These are phyloP conservation scores for Cardamine occulta DNA, from an alignment of 345 rosid genomes.

Conservation along the genomic window DNA sequence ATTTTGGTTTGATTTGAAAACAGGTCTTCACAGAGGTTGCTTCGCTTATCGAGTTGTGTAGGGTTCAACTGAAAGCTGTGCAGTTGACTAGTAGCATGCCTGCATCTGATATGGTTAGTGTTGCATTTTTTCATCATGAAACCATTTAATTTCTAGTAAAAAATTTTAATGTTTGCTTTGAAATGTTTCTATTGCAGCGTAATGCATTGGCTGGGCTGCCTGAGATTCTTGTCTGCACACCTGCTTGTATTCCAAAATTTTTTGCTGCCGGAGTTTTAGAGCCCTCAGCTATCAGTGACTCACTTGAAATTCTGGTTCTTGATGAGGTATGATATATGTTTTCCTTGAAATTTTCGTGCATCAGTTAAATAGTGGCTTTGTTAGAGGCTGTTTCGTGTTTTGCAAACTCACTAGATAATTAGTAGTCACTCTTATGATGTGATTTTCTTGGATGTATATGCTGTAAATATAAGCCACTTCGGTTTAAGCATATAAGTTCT, in stretches of 20 bases:
- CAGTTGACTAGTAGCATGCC: constrained; percentile 77
- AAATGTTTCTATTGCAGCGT: constrained; percentile 49
- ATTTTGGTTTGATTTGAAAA: background rate
- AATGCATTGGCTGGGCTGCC: constrained; percentile 76
- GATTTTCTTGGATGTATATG: background rate
- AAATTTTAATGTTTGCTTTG: background rate
- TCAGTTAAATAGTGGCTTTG: background rate
- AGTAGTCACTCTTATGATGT: constrained; percentile 6
- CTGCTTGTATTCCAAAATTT: constrained; percentile 84
- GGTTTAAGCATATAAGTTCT: background rate
- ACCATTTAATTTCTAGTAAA: background rate
- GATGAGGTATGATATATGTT: constrained; percentile 71
- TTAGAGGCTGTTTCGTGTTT: background rate
- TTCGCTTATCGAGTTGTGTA: constrained; percentile 72
- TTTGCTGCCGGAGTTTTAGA: constrained; percentile 71
- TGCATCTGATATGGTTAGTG: constrained; percentile 72
- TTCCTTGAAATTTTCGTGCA: background rate
- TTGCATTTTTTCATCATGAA: background rate
- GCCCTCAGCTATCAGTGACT: constrained; percentile 55
- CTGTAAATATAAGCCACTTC: background rate
- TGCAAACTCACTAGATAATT: background rate
- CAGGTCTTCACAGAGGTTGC: constrained; percentile 72
- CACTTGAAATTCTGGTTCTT: constrained; percentile 82
- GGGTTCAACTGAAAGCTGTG: constrained; percentile 73
- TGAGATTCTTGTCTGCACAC: constrained; percentile 77